Evolutionary conservation across 1,284 basidiomycete species (phyloP), one percentile per base, ranked within the genome.

Genomic region (Sporisorium graminicola): DNA sequence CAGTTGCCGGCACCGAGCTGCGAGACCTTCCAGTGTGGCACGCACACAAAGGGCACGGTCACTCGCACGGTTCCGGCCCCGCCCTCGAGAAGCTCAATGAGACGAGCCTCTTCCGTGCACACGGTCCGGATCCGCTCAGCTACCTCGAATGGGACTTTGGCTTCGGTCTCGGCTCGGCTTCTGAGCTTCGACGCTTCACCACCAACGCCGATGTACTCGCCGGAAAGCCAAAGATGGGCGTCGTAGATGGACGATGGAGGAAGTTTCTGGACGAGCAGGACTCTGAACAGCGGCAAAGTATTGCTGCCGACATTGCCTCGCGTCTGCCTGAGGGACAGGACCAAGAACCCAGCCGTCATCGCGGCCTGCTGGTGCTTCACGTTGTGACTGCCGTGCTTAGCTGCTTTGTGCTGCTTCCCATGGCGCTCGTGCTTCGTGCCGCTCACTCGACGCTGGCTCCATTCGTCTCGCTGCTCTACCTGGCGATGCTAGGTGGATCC

Each of bases 121-220:
- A 83, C 54, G 82, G 82, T 26, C 74, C 82, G 10, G 79, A 81
- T 20, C 81, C 82, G n/a, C 78, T 84, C 42, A 82, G 80, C 71
- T 83, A 84, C 60, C 61, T 83, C 37, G 82, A 84, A 50, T 84
- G 82, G 82, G 82, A 84, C 74, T 82, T 71, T 64, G 74, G 22
- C 29, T 73, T 63, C 42, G 80, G 79, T 12, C 46, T 78, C 12
- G 82, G 81, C 22, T 50, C 65, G 5, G 37, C 64, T 13, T 40
- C 47, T 1, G 62, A 75, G 63, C 71, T 84, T 27, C 65, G 73
- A 24, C 65, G 82, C 22, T 83, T 83, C 56, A 59, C 52, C 4
- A 37, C 49, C 9, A 59, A 78, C 31, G 69, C 65, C 2, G 73
- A 66, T n/a, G 58, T 76, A 26, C 37, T 77, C 16, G 51, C 64